phyloP scores from a whole-genome alignment of 169 alveolate genomes.

The Theileria sp. region DNA sequence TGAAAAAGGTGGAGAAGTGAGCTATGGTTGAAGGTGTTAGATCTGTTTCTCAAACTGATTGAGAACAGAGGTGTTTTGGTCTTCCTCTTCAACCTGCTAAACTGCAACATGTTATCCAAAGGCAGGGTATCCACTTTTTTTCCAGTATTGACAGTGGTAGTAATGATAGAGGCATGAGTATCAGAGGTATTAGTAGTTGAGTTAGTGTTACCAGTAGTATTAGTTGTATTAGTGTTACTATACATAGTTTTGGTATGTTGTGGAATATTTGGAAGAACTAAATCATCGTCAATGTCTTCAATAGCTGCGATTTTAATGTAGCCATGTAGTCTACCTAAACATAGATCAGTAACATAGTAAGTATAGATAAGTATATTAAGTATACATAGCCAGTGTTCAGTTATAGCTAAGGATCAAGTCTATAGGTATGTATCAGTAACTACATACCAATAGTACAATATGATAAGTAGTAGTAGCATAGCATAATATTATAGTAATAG shows the following conservation, averaged over 20 bases:
- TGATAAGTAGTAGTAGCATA: neutral
- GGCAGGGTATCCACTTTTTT: neutral
- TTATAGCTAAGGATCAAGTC: neutral
- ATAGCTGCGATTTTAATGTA: conserved; percentile 26
- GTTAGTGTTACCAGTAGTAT: neutral
- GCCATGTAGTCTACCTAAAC: conserved; percentile 30
- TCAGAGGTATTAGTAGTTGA: neutral
- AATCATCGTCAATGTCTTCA: conserved; percentile 3
- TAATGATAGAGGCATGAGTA: neutral
- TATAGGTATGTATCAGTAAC: neutral
- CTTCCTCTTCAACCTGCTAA: neutral
- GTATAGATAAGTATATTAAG: neutral
- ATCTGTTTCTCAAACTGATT: neutral
- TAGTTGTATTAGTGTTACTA: neutral
- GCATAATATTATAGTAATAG: too few relatives aligned
- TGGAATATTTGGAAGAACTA: neutral
- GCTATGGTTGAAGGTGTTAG: neutral
- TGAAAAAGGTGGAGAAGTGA: neutral
- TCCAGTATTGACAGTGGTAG: neutral
- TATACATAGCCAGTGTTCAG: neutral
- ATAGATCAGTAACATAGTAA: neutral
- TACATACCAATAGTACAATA: too few relatives aligned
- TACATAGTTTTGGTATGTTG: neutral
- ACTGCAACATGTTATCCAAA: neutral
- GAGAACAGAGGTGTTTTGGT: neutral